phyloP scores from a whole-genome alignment of 176 grass and related monocot genomes.

The Puya raimondii region DNA sequence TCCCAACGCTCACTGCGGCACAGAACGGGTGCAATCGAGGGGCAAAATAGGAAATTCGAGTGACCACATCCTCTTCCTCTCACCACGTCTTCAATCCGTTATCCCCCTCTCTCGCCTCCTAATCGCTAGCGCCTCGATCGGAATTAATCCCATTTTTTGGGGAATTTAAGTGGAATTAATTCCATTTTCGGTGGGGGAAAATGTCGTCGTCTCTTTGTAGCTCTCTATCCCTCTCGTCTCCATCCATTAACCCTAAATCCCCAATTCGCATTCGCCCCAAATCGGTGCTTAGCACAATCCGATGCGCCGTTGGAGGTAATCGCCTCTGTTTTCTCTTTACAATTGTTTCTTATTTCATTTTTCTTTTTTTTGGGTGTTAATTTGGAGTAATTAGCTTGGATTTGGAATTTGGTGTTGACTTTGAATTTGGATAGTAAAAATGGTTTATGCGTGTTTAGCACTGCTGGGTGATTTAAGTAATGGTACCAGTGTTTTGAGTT shows the following conservation, averaged over 20 bases:
- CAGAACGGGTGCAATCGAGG: not conserved
- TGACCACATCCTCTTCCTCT: not conserved
- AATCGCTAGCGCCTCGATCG: not conserved
- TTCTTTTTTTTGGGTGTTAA: not conserved
- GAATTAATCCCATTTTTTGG: too few relatives aligned
- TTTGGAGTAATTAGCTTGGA: not conserved
- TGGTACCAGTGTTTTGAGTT: not conserved
- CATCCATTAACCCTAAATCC: conserved; percentile 31
- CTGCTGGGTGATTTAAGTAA: not conserved
- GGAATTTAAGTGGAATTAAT: too few relatives aligned
- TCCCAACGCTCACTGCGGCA: not conserved
- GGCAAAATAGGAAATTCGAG: not conserved
- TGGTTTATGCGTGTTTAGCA: not conserved
- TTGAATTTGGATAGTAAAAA: not conserved
- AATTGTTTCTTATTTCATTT: not conserved
- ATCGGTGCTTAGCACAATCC: conserved; percentile 26
- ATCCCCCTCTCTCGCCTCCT: not conserved
- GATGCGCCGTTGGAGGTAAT: conserved; percentile 74
- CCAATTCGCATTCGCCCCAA: conserved; percentile 13
- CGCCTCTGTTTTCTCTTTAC: not conserved
- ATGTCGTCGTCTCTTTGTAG: conserved; percentile 56
- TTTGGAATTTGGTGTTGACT: not conserved
- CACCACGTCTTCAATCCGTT: not conserved
- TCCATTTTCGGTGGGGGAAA: conserved; percentile 2
- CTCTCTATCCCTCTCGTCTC: conserved; percentile 51